A percentile compares a stretch with the other conserved stretches of the same genome.
These are phyloP conservation scores for Leucosporidium creatinivorum DNA, from an alignment of 768 basidiomycete species.

Conservation along the genomic window DNA sequence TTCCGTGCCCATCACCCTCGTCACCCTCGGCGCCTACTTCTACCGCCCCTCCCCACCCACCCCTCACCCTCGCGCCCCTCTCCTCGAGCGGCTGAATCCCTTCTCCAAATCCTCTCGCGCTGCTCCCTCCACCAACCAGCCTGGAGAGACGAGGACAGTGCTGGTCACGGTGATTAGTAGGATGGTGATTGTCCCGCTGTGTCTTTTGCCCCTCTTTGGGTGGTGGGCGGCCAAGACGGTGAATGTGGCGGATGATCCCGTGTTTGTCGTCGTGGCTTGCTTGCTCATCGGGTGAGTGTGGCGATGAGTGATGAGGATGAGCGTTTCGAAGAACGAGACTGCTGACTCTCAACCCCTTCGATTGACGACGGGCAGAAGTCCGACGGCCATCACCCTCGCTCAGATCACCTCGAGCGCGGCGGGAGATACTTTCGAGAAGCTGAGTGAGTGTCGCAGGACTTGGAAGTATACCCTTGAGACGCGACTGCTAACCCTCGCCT, in stretches of 20 bases:
- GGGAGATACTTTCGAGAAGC: constrained; percentile 73
- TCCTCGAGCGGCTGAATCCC: background rate
- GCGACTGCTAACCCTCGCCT: too few species aligned
- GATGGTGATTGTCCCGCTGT: constrained; percentile 75
- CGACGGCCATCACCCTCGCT: constrained; percentile 40
- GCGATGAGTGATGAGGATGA: too few species aligned
- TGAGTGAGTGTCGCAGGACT: background rate
- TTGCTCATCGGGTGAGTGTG: constrained; percentile 53
- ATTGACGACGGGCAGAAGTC: background rate
- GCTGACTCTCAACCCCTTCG: too few species aligned
- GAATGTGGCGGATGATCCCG: constrained; percentile 55
- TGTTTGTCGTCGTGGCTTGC: constrained; percentile 77
- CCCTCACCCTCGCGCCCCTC: background rate
- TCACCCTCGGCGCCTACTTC: constrained; percentile 92
- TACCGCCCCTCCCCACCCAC: constrained; percentile 41
- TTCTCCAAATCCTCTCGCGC: background rate
- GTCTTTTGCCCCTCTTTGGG: constrained; percentile 70
- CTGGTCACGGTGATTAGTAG: constrained; percentile 71
- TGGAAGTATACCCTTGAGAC: too few species aligned
- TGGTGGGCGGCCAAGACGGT: constrained; percentile 50
- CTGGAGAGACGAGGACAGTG: constrained; percentile 52
- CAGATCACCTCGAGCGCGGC: constrained; percentile 71
- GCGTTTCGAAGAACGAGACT: too few species aligned
- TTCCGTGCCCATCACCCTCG: constrained; percentile 76
- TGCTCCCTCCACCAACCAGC: background rate